Evolutionary conservation across 176 grass and related monocot genomes (phyloP).

Genomic region (Hsuehochloa calcarea): DNA sequence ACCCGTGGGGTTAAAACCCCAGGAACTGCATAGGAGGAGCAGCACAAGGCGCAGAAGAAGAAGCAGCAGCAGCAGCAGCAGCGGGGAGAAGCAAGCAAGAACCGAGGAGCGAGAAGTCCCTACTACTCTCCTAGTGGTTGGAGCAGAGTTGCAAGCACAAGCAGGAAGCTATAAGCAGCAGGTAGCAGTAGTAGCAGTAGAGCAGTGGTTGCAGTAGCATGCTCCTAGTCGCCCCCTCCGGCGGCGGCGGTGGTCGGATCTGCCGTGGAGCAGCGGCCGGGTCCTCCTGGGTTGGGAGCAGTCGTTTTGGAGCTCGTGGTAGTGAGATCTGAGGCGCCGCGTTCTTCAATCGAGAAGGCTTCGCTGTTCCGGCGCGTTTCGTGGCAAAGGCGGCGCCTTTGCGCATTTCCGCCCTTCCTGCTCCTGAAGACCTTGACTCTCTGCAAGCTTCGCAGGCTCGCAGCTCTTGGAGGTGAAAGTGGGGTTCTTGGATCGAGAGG

Average conservation of each 20-base stretch:
- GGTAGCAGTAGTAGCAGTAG: no score
- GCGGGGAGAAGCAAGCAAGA: conserved; percentile 3
- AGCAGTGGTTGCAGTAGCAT: not conserved
- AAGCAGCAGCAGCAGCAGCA: not conserved
- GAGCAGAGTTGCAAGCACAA: not conserved
- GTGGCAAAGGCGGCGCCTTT: conserved; percentile 35
- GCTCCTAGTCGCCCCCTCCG: not conserved
- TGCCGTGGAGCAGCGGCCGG: conserved; percentile 22
- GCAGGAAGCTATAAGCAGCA: not conserved
- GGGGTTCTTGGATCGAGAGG: not conserved
- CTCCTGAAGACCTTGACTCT: not conserved
- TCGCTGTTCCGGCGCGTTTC: not conserved
- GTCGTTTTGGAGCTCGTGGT: not conserved
- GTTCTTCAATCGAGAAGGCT: not conserved
- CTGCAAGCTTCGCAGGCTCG: not conserved
- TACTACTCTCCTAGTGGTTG: not conserved
- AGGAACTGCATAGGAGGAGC: conserved; percentile 34
- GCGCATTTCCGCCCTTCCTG: conserved; percentile 26
- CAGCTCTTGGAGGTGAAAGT: not conserved
- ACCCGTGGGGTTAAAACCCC: conserved; percentile 58
- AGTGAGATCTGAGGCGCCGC: conserved; percentile 34
- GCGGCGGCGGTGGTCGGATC: conserved; percentile 31
- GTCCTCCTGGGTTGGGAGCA: not conserved
- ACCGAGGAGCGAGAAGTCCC: not conserved
- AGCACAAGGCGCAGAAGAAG: not conserved